Evolutionary conservation across 1,139 yeast species (phyloP), one percentile per base, ranked within the genome.

Genomic region (Geotrichum carabidarum): DNA sequence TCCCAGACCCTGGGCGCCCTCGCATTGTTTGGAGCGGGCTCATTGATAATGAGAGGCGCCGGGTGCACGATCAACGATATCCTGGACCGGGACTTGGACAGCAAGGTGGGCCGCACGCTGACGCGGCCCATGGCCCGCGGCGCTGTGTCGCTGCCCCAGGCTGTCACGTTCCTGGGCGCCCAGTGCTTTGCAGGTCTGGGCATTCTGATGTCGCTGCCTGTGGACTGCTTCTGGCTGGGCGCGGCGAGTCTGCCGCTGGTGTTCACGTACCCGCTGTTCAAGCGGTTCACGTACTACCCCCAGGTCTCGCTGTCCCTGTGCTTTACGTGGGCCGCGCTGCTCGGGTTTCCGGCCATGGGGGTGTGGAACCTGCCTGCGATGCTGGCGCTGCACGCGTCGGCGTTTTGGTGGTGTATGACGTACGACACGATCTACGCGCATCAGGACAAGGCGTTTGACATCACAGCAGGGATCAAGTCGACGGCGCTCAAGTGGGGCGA

Each of bases 371-470:
- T 81, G 74, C 72, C 81, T 18, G 86, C 90, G 2, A 91, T 91
- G 80, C 74, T 81, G 11, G 89, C 96, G 0, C 75, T 94, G 51
- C 88, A 85, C 63, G 69, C 82, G 2, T 82, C 96, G 15, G 84
- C 90, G 48, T 86, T 84, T 67, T 76, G 85, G 55, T 94, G 99
- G 99, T 85, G 96, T 62, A 86, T 94, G 88, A 83, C 86, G 51
- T 94, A 94, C 70, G 99, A 94, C 69, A 88, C 98, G 2, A 82
- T 94, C 44, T 94, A 94, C 69, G 99, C 99, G 0, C 99, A 94
- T 69, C 99, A 94, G 73, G 99, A 94, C 70, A 94, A 94, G 72
- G 73, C 71, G 57, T 94, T 85, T 65, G 99, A 94, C 69, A 73
- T 86, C 53, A 74, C 78, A 54, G 98, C 96, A 0, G 98, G 98